A percentile compares a stretch with the other conserved stretches of the same genome.
Evolutionary conservation across 2,329 filamentous ascomycete genomes (phyloP).

Genomic region (Colletotrichum brevisporum): DNA sequence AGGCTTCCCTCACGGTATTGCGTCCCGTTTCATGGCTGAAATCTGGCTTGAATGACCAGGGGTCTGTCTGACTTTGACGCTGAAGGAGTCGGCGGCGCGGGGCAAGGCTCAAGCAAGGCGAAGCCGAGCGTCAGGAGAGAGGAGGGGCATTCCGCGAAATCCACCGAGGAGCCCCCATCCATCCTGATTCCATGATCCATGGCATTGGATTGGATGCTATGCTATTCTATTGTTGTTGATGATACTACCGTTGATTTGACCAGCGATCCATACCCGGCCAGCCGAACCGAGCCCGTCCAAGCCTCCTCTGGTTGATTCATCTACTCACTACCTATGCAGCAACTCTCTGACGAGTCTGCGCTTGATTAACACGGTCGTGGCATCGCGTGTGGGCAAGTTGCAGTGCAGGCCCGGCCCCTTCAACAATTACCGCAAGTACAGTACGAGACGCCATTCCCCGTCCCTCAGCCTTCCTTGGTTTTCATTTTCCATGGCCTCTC

Average conservation of each 20-base stretch:
- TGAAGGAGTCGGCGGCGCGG: neutral
- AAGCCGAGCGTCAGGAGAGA: slow-evolving; percentile 14
- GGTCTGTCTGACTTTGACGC: no score
- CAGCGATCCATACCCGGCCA: slow-evolving; percentile 8
- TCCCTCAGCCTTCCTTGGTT: neutral
- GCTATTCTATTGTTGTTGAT: neutral
- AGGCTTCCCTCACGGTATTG: slow-evolving; percentile 20
- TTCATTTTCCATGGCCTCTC: slow-evolving; percentile 18
- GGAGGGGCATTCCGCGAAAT: slow-evolving; percentile 19
- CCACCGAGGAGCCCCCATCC: slow-evolving; percentile 22
- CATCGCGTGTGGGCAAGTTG: slow-evolving; percentile 10
- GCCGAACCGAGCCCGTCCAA: slow-evolving; percentile 6
- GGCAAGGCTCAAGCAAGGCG: slow-evolving; percentile 19
- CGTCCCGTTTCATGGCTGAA: slow-evolving; percentile 38
- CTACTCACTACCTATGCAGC: neutral
- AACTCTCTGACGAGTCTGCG: slow-evolving; percentile 24
- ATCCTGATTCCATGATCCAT: slow-evolving; percentile 24
- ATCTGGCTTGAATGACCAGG: slow-evolving; percentile 14
- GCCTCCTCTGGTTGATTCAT: slow-evolving; percentile 18
- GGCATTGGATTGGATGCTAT: slow-evolving; percentile 1
- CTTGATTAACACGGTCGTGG: slow-evolving; percentile 20
- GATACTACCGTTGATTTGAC: slow-evolving; percentile 19
- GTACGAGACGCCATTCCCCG: neutral
- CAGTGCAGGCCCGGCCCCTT: slow-evolving; percentile 17
- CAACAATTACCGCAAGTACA: slow-evolving; percentile 19